phyloP scores from a whole-genome alignment of 768 basidiomycete species.

The Boletus pseudo-olivaceus region DNA sequence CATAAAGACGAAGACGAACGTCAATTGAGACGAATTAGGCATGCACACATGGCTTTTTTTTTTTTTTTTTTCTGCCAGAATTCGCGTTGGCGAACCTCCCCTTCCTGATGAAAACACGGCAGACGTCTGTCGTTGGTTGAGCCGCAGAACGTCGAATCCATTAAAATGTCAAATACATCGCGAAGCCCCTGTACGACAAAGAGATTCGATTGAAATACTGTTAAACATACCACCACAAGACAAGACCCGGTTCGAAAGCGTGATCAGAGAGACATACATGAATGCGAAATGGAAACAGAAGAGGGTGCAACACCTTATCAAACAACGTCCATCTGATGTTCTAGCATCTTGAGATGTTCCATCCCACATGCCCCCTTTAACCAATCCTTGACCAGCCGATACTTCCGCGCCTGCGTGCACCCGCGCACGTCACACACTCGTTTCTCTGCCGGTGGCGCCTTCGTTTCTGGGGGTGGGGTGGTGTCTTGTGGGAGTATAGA shows the following conservation, averaged over 20 bases:
- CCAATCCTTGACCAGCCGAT: conserved; percentile 63
- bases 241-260: neutral
- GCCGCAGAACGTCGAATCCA: too few species aligned
- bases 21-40: too few species aligned
- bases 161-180: neutral
- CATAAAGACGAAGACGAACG: too few species aligned
- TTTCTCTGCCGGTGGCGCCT: conserved; percentile 5
- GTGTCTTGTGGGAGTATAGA: conserved; percentile 19
- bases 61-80: too few species aligned
- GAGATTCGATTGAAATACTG: neutral
- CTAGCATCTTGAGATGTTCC: conserved; percentile 56
- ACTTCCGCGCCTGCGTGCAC: conserved; percentile 55
- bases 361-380: conserved; percentile 61
- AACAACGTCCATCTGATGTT: conserved; percentile 24
- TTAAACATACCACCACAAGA: neutral
- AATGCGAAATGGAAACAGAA: neutral
- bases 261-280: neutral
- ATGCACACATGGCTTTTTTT: too few species aligned
- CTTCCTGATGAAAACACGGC: too few species aligned
- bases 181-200: too few species aligned
- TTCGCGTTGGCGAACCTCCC: too few species aligned
- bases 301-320: neutral
- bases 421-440: conserved; percentile 54
- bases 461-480: conserved; percentile 8
- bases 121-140: neutral